These are phyloP conservation scores for Verticillium alfalfae DNA, from an alignment of 2,329 filamentous ascomycete species.

Conservation along the genomic window DNA sequence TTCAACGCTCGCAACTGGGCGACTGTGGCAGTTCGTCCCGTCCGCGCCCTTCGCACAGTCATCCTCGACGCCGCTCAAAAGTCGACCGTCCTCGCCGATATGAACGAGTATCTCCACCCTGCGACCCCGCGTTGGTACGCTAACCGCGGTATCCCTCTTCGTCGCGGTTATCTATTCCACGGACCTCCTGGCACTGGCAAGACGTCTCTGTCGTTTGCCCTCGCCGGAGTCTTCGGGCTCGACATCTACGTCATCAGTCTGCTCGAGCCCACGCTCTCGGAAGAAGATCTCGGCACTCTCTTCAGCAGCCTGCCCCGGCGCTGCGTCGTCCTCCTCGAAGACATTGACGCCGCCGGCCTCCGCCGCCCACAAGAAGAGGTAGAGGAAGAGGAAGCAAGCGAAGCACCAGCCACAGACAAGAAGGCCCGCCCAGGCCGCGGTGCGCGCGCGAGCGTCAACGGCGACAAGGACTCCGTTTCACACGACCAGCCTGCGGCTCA, in stretches of 20 bases:
- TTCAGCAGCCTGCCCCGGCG: slow-evolving; percentile 56
- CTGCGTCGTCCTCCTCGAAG: slow-evolving; percentile 63
- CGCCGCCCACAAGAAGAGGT: slow-evolving; percentile 31
- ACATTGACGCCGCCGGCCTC: slow-evolving; percentile 63
- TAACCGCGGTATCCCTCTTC: slow-evolving; percentile 67
- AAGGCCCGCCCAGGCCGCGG: slow-evolving; percentile 6
- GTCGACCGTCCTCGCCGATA: slow-evolving; percentile 59
- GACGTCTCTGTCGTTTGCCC: slow-evolving; percentile 59
- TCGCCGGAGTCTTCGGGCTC: slow-evolving; percentile 61
- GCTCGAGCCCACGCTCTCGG: slow-evolving; percentile 50
- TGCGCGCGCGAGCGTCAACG: not conserved
- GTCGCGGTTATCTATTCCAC: slow-evolving; percentile 72
- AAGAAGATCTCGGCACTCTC: slow-evolving; percentile 53
- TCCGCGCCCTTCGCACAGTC: slow-evolving; percentile 69
- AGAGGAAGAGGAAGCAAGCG: slow-evolving; percentile 9
- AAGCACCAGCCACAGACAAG: slow-evolving; percentile 4
- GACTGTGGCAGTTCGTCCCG: slow-evolving; percentile 56
- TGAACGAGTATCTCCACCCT: slow-evolving; percentile 74
- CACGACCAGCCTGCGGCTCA: not conserved
- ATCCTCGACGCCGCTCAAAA: slow-evolving; percentile 67
- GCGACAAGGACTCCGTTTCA: not conserved
- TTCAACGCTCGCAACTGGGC: slow-evolving; percentile 41
- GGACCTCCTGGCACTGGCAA: slow-evolving; percentile 73
- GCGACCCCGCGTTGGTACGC: slow-evolving; percentile 68
- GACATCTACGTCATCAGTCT: slow-evolving; percentile 61